Conservation (phyloP, 306 rosid species). For the Trifolium pratense region DNA sequence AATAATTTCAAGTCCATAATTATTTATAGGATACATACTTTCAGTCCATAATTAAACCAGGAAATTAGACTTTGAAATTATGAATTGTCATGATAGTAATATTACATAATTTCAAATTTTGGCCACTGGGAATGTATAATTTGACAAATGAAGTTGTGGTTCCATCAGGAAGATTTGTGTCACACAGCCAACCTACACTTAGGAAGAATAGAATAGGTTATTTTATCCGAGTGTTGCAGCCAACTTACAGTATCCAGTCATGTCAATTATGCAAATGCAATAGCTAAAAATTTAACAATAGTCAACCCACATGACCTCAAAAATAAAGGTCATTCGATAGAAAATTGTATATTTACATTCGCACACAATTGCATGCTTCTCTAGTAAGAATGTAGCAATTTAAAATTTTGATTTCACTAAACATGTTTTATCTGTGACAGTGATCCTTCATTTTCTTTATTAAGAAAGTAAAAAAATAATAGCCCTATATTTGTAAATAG, state of each 20-base stretch:
- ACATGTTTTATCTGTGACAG: conserved; percentile 9
- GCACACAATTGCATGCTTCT: conserved; percentile 26
- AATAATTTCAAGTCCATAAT: conserved; percentile 27
- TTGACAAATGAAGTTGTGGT: conserved; percentile 18
- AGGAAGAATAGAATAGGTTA: conserved; percentile 12
- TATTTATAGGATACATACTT: conserved; percentile 33
- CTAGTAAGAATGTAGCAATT: conserved; percentile 16
- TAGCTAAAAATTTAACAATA: conserved; percentile 17
- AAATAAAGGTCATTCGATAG: conserved; percentile 9
- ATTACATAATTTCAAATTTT: conserved; percentile 25
- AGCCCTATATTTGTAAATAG: conserved; percentile 23
- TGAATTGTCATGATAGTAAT: conserved; percentile 30
- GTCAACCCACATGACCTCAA: background rate
- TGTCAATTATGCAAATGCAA: conserved; percentile 23
- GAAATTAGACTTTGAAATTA: conserved; percentile 27
- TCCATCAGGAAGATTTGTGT: conserved; percentile 25
- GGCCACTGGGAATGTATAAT: conserved; percentile 21
- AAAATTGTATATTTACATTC: conserved; percentile 1
- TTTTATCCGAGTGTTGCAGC: conserved; percentile 21
- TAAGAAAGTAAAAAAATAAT: background rate
- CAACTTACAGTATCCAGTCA: conserved; percentile 6
- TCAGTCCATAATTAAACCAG: conserved; percentile 29
- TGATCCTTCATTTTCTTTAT: conserved; percentile 26
- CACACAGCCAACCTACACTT: conserved; percentile 19
- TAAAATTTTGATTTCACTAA: conserved; percentile 29